These are phyloP conservation scores for Madurella mycetomatis DNA, from an alignment of 2,329 filamentous ascomycete genomes.

Conservation along the genomic window DNA sequence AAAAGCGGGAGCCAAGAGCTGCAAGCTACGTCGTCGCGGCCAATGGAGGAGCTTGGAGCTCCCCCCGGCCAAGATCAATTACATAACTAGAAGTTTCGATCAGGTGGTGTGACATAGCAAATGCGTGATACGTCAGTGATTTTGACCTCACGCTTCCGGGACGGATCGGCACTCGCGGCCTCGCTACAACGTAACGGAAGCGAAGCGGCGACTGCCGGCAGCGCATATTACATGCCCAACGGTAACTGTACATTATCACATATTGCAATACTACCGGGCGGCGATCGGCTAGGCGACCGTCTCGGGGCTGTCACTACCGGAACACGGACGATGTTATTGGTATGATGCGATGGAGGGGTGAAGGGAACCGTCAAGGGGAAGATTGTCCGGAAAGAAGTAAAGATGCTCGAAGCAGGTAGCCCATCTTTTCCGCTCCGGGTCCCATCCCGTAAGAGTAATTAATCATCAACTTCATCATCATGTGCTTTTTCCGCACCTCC, in stretches of 20 bases:
- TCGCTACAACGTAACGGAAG: neutral
- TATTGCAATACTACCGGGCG: too few relatives aligned
- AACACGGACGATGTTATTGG: too few relatives aligned
- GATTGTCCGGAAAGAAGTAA: too few relatives aligned
- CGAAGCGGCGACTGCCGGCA: neutral
- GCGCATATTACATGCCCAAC: neutral
- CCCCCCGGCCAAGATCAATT: neutral
- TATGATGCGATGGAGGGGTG: too few relatives aligned
- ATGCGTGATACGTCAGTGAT: neutral
- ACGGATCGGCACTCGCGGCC: neutral
- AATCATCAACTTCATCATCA: neutral
- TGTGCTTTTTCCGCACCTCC: neutral
- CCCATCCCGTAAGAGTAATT: neutral
- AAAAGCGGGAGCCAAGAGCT: neutral
- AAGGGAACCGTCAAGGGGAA: too few relatives aligned
- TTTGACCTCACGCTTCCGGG: neutral
- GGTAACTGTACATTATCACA: too few relatives aligned
- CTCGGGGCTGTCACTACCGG: too few relatives aligned
- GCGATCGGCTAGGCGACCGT: too few relatives aligned
- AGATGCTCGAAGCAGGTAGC: too few relatives aligned
- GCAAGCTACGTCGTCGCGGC: neutral
- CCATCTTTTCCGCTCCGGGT: too few relatives aligned
- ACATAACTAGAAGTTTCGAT: neutral
- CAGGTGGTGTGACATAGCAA: conserved; percentile 4
- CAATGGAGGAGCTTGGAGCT: conserved; percentile 12